Conservation (phyloP, 371 early-diverging fungal genomes). For the Circinella minor region DNA sequence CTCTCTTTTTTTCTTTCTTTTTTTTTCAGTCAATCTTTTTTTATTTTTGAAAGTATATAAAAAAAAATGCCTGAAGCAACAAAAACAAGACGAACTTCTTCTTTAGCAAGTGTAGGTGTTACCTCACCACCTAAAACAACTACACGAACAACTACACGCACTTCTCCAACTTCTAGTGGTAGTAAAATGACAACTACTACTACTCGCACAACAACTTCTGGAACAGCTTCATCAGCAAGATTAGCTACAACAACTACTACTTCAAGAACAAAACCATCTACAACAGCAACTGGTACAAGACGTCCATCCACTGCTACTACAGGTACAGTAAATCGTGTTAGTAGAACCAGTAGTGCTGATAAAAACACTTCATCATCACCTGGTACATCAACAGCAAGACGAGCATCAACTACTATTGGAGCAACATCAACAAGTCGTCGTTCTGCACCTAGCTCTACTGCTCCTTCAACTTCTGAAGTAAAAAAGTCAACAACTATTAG, state of each 20-base stretch:
- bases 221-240: background rate
- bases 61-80: slow-evolving; percentile 12
- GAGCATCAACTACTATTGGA: background rate
- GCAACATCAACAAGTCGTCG: slow-evolving; percentile 1
- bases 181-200: background rate
- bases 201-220: background rate
- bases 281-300: background rate
- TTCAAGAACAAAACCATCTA: background rate
- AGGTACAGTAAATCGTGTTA: background rate
- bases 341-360: background rate
- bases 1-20: slow-evolving; percentile 1
- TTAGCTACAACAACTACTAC: background rate
- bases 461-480: background rate
- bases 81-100: slow-evolving; percentile 9
- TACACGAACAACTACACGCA: background rate
- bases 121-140: background rate
- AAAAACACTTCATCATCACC: background rate
- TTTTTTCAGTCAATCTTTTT: background rate
- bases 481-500: background rate
- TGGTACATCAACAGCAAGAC: background rate
- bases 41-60: background rate
- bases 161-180: slow-evolving; percentile 3
- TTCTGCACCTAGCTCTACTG: background rate
- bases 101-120: slow-evolving; percentile 11
- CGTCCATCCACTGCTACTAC: background rate